Percentiles rank a stretch among this genome's conserved stretches.
Evolutionary conservation across 2,329 filamentous ascomycete genomes (phyloP).

Genomic region (Neonectria magnoliae): DNA sequence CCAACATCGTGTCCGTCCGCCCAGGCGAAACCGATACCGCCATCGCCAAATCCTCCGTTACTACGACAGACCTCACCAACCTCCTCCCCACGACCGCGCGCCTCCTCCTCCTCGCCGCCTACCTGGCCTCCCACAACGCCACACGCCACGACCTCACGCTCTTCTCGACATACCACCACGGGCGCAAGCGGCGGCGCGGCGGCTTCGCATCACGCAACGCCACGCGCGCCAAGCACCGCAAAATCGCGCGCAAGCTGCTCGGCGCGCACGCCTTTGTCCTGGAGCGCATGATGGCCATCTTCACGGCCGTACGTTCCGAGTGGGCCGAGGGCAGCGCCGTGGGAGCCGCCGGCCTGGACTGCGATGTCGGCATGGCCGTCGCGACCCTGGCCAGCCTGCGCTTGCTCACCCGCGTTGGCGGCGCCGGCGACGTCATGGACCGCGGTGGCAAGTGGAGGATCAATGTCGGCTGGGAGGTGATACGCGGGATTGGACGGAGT

Average conservation of each 20-base stretch:
- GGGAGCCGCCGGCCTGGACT: conserved; percentile 54
- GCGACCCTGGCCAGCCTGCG: conserved; percentile 78
- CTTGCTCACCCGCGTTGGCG: conserved; percentile 73
- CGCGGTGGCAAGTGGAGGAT: conserved; percentile 79
- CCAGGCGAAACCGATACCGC: conserved; percentile 9
- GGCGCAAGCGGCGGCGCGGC: conserved; percentile 60
- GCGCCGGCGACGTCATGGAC: conserved; percentile 72
- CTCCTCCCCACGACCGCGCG: conserved; percentile 78
- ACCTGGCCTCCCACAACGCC: conserved; percentile 84
- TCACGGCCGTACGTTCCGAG: conserved; percentile 70
- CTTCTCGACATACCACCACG: conserved; percentile 77
- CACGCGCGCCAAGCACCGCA: conserved; percentile 66
- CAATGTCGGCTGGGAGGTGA: conserved; percentile 81
- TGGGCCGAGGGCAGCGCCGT: conserved; percentile 54
- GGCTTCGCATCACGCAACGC: conserved; percentile 48
- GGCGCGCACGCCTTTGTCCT: conserved; percentile 81
- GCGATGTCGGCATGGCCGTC: conserved; percentile 71
- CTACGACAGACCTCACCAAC: conserved; percentile 58
- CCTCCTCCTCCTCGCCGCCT: conserved; percentile 78
- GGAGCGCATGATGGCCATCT: conserved; percentile 82
- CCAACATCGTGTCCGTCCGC: conserved; percentile 63
- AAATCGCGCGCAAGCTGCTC: conserved; percentile 80
- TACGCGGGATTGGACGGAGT: conserved; percentile 74
- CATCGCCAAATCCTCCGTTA: conserved; percentile 30
- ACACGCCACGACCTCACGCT: conserved; percentile 76